Evolutionary conservation across 495 filamentous ascomycete genomes (phyloP), one percentile per base, ranked within the genome.

Genomic region (Astrocystis sublimbata): DNA sequence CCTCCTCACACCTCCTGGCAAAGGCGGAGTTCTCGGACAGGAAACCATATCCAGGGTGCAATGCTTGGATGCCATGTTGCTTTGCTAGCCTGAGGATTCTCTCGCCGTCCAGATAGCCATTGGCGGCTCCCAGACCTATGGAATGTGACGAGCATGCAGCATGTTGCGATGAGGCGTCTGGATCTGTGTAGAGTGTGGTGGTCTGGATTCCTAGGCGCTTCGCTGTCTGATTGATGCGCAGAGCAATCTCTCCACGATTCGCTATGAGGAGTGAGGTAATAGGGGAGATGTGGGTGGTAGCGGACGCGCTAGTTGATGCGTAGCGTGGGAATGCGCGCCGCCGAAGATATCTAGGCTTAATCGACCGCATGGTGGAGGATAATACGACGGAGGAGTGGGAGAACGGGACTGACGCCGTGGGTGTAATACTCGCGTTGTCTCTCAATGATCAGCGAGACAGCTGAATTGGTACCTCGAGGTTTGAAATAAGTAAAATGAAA

Each of bases 31-130:
- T 99, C 78, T 99, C 94, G 67, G 91, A 96, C 62, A 97, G 81
- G 80, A 98, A 99, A 15, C 94, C 94, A 80, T 99, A 99, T 4
- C 94, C 94, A 0, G 94, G 94, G 75, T 99, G 94, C 65, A 99
- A 88, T 13, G 89, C 92, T 69, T 91, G 83, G 68, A 93, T 97
- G 31, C 92, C 91, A 66, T 92, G 83, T 60, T 86, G 78, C 73
- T 92, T 92, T 9, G 96, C 94, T 49, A 93, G 86, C 47, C 84
- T 81, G 55, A 98, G 94, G 64, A 98, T 98, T 42, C 87, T 86
- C 61, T 96, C 91, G 17, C 91, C 92, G 74, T 98, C 93, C 30
- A 98, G 86, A 73, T 98, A 98, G 23, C 89, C 89, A 30, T 87
- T 85, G 2, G 92, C 81, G 1, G 88, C 85, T 0, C 92, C 93